phyloP scores from a whole-genome alignment of 129 eudicot genomes.

The Helianthus tuberosus region DNA sequence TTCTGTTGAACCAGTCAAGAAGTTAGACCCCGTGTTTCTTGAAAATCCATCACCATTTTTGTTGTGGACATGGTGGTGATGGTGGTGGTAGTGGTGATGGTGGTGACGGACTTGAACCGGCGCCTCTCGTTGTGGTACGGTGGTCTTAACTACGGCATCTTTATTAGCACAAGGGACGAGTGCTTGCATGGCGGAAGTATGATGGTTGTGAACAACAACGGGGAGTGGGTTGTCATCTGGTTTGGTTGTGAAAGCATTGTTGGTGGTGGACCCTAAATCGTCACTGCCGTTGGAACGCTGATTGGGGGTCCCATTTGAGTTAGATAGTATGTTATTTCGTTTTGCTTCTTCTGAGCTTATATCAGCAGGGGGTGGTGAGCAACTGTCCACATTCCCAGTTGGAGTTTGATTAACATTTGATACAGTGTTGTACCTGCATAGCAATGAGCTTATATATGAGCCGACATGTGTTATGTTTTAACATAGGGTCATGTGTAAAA shows the following conservation, averaged over 20 bases:
- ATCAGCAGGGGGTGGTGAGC: constrained; percentile 59
- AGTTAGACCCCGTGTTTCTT: constrained; percentile 36
- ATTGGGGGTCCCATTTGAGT: constrained; percentile 48
- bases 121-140: constrained; percentile 12
- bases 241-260: constrained; percentile 49
- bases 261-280: constrained; percentile 78
- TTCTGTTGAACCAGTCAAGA: constrained; percentile 41
- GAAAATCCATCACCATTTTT: constrained; percentile 41
- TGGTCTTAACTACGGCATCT: constrained; percentile 16
- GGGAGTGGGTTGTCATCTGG: constrained; percentile 50
- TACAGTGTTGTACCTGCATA: constrained; percentile 59
- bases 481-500: not conserved
- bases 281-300: constrained; percentile 65
- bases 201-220: constrained; percentile 23
- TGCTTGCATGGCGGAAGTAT: constrained; percentile 23
- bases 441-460: constrained; percentile 1
- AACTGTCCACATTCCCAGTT: constrained; percentile 69
- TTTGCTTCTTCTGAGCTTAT: constrained; percentile 69
- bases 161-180: constrained; percentile 25
- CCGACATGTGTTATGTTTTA: not conserved
- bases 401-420: constrained; percentile 51
- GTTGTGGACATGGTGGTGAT: constrained; percentile 48
- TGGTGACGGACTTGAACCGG: constrained; percentile 50
- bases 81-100: constrained; percentile 56
- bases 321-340: constrained; percentile 42